phyloP scores from a whole-genome alignment of 2,329 filamentous ascomycete species.

The Truncatella angustata region DNA sequence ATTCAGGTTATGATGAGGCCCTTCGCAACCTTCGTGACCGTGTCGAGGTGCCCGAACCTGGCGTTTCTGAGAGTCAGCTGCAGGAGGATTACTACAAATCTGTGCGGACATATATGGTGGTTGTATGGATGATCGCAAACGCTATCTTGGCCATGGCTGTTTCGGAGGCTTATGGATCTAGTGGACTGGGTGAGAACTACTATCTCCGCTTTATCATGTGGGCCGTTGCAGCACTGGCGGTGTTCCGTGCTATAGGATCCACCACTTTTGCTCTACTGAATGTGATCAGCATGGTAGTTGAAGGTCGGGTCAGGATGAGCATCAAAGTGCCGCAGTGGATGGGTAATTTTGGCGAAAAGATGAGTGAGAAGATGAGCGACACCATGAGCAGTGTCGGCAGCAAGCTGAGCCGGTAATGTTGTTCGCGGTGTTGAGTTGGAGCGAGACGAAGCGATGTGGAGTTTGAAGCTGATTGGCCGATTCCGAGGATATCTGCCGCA shows the following conservation, averaged over 20 bases:
- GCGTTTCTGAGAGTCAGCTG: conserved; percentile 71
- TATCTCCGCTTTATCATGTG: conserved; percentile 94
- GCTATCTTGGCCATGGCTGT: conserved; percentile 92
- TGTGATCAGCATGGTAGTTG: conserved; percentile 77
- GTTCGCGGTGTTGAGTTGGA: background rate
- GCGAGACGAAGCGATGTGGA: background rate
- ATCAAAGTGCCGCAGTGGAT: conserved; percentile 48
- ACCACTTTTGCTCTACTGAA: conserved; percentile 83
- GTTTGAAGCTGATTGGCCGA: background rate
- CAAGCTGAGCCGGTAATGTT: conserved; percentile 31
- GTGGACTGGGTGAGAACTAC: conserved; percentile 74
- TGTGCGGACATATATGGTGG: conserved; percentile 96
- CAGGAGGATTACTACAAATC: conserved; percentile 99
- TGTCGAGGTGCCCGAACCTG: conserved; percentile 69
- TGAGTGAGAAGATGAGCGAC: conserved; percentile 42
- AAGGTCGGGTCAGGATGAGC: conserved; percentile 70
- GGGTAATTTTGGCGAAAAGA: conserved; percentile 44
- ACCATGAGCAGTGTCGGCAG: conserved; percentile 50
- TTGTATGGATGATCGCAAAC: conserved; percentile 91
- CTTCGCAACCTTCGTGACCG: conserved; percentile 93
- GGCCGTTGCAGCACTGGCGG: conserved; percentile 79
- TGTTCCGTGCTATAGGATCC: conserved; percentile 83
- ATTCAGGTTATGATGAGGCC: conserved; percentile 95
- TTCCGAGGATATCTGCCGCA: background rate
- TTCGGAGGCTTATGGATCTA: conserved; percentile 76